Percentiles rank a stretch among this genome's conserved stretches.
Evolutionary conservation across 176 grass and related monocot genomes (phyloP).

Genomic region (Bothriochloa decipiens): DNA sequence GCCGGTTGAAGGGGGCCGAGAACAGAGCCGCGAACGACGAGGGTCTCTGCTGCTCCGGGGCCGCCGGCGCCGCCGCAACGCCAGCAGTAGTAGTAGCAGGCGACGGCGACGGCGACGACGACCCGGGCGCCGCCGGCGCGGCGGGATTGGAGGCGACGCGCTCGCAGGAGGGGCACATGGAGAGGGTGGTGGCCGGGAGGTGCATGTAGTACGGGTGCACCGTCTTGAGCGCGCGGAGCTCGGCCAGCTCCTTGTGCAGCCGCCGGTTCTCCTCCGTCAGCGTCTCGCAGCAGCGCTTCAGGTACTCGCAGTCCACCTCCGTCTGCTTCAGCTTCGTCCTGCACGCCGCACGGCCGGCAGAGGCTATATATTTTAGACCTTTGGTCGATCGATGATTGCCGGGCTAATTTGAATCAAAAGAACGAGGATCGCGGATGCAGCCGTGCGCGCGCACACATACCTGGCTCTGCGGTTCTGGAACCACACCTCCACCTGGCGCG

Average conservation of each 20-base stretch:
- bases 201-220: slow-evolving; percentile 87
- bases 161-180: slow-evolving; percentile 98
- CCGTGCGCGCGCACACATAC: slow-evolving; percentile 18
- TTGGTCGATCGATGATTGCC: neutral
- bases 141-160: slow-evolving; percentile 63
- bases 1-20: slow-evolving; percentile 41
- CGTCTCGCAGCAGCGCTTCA: slow-evolving; percentile 98
- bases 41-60: slow-evolving; percentile 48
- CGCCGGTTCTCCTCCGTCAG: slow-evolving; percentile 99
- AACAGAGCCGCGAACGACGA: slow-evolving; percentile 82
- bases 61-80: neutral
- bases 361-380: too few relatives aligned
- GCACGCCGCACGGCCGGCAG: neutral
- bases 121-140: neutral
- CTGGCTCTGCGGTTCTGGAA: slow-evolving; percentile 94
- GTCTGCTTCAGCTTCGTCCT: slow-evolving; percentile 99
- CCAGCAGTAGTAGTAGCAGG: neutral
- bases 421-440: neutral
- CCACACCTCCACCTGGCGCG: slow-evolving; percentile 96
- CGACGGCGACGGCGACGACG: neutral
- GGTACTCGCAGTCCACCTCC: slow-evolving; percentile 96
- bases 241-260: slow-evolving; percentile 89
- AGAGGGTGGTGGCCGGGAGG: slow-evolving; percentile 92
- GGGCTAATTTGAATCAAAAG: too few relatives aligned
- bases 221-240: slow-evolving; percentile 84